Base-by-base conservation (phyloP, 805 yeast species). In the Torulaspora gathmanii region DNA sequence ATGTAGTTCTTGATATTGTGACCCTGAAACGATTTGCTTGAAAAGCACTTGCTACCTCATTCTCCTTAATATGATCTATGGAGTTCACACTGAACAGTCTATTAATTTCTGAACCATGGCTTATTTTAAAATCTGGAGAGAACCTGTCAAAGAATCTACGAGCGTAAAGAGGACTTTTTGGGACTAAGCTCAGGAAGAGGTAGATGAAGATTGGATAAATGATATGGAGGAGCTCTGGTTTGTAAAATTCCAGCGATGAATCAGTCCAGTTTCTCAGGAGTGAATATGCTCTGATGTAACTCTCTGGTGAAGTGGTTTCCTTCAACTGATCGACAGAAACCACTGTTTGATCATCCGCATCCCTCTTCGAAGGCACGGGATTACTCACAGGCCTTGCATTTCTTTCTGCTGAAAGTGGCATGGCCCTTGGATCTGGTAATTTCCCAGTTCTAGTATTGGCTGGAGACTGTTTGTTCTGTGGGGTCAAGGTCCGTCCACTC, bases 181-280 rank as follows among this genome's bases (percentile, higher is more conserved):
- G 70, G 16, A 91, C 79, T 46, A 93, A 73, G 55, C 88, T 91
- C 50, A 93, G 71, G 61, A 79, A 93, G 56, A 88, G 79, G 64
- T 91, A 95, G 41, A 91, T 83, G 66, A 90, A 93, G n/a, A 93
- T 73, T 5, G 99, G 99, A 63, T 86, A 93, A 54, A 91, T 69
- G 34, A 91, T 76, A 52, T 93, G 78, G 45, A 83, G 77, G 49
- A 93, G 73, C 65, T 93, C 97, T 13, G 95, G 89, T 65, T 79
- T 84, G 67, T 93, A 93, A 67, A 93, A 75, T 64, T 91, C 99
- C 55, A 93, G 73, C 0, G 96, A 88, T 13, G 87, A 75, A 55
- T 88, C 95, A 33, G 87, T 86, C 98, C 98, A 93, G 40, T 82
- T 81, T 50, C 86, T 77, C 50, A 89, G 75, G 63, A 87, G 75